Conservation (phyloP, 345 rosid genomes). For the Aurinia saxatilis region DNA sequence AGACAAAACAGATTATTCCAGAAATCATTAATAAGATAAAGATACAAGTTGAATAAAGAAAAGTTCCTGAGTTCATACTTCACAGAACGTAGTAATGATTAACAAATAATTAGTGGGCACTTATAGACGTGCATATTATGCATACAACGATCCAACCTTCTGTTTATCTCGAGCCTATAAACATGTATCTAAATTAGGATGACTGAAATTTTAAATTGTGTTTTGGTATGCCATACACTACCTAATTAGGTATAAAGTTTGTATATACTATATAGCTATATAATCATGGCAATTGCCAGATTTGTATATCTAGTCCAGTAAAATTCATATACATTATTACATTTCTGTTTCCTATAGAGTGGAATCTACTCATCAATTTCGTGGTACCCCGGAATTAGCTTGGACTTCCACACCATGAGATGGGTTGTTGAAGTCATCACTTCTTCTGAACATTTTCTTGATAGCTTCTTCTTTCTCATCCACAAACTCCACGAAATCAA, state of each 20-base stretch:
- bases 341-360: neutral
- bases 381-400: constrained; percentile 21
- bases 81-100: constrained; percentile 16
- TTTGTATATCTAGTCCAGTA: neutral
- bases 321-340: neutral
- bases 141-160: constrained; percentile 2
- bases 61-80: constrained; percentile 10
- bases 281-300: neutral
- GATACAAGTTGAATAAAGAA: constrained; percentile 16
- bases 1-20: constrained; percentile 11
- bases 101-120: neutral
- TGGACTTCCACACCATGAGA: constrained; percentile 16
- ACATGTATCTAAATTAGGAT: neutral
- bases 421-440: constrained; percentile 31
- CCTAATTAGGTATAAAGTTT: neutral
- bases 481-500: constrained; percentile 54
- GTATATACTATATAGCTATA: neutral
- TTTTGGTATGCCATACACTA: neutral
- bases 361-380: constrained; percentile 6
- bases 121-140: neutral
- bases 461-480: constrained; percentile 84
- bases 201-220: neutral
- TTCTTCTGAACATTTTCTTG: constrained; percentile 46
- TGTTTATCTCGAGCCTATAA: neutral
- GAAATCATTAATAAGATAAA: constrained; percentile 1